Percentiles rank a stretch among this genome's conserved stretches.
phyloP scores from a whole-genome alignment of 305 asterid species.

The Fraxinus sp. region DNA sequence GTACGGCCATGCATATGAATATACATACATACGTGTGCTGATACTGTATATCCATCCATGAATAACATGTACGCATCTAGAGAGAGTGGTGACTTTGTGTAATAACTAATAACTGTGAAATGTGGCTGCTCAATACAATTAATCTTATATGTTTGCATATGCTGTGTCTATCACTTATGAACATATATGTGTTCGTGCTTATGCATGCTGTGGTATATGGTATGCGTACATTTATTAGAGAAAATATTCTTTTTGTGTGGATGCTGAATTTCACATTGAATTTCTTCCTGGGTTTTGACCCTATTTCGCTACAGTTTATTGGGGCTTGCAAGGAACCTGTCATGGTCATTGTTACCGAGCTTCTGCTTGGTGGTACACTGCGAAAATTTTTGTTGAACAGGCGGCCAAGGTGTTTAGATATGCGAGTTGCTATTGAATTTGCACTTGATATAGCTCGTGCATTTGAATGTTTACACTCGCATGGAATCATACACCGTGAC shows the following conservation, averaged over 20 bases:
- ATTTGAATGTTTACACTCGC: conserved; percentile 71
- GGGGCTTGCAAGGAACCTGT: conserved; percentile 78
- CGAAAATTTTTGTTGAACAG: conserved; percentile 53
- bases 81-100: not conserved
- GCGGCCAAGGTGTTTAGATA: conserved; percentile 63
- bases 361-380: conserved; percentile 61
- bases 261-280: not conserved
- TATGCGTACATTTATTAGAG: not conserved
- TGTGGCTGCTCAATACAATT: not conserved
- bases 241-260: not conserved
- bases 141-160: not conserved
- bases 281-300: not conserved
- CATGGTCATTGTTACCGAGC: conserved; percentile 67
- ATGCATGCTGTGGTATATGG: not conserved
- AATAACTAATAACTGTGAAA: not conserved
- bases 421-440: conserved; percentile 54
- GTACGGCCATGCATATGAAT: not conserved
- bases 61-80: not conserved
- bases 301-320: conserved; percentile 44
- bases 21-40: not conserved
- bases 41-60: not conserved
- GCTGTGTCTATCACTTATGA: not conserved
- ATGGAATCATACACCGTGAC: conserved; percentile 73
- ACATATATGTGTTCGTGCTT: not conserved
- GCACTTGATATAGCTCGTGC: conserved; percentile 73